These are phyloP conservation scores for Sutorius australiensis DNA, from an alignment of 768 basidiomycete genomes.

Conservation along the genomic window DNA sequence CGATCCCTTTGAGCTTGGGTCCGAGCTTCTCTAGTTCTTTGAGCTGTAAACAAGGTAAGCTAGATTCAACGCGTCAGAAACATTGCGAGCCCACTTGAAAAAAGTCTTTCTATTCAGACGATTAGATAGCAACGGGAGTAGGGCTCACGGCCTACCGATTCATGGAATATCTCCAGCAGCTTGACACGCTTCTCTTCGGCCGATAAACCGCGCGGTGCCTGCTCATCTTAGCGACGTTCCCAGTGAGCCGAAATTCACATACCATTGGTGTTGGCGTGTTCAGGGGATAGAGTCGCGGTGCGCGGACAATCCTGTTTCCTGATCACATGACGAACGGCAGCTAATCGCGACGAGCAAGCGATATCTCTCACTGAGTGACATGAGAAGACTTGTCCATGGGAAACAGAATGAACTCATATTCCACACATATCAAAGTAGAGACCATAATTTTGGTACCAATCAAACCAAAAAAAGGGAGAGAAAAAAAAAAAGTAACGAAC, in stretches of 20 bases:
- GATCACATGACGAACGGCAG: constrained; percentile 27
- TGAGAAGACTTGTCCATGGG: not conserved
- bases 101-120: constrained; percentile 66
- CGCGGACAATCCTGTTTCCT: not conserved
- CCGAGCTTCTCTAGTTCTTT: constrained; percentile 92
- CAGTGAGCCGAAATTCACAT: not conserved
- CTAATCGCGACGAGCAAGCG: not conserved
- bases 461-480: constrained; percentile 18
- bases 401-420: constrained; percentile 25
- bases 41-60: constrained; percentile 41
- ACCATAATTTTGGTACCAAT: constrained; percentile 14
- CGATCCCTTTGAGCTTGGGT: constrained; percentile 88
- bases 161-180: constrained; percentile 90
- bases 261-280: constrained; percentile 16
- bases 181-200: constrained; percentile 88
- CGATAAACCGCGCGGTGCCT: constrained; percentile 83
- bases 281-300: not conserved
- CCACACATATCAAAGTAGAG: constrained; percentile 16
- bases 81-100: constrained; percentile 46
- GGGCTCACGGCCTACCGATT: constrained; percentile 50
- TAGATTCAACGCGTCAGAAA: not conserved
- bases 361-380: not conserved
- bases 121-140: not conserved
- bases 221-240: not conserved
- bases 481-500: constrained; percentile 17